Evolutionary conservation across 2,329 filamentous ascomycete species (phyloP), one percentile per base, ranked within the genome.

Genomic region (Podosphaera xanthii): DNA sequence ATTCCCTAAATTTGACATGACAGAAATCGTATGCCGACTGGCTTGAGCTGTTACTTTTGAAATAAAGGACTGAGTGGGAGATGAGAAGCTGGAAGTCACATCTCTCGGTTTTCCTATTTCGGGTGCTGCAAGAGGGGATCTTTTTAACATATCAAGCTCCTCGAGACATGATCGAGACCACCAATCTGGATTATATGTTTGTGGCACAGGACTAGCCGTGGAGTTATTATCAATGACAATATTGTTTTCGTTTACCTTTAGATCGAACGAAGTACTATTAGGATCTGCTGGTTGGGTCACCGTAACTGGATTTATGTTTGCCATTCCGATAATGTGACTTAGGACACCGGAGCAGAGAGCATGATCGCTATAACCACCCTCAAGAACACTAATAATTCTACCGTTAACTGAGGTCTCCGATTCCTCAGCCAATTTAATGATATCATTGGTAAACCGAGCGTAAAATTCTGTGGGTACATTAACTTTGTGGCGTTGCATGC

Each of bases 381-480:
- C 92, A 31, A 98, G 77, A 2, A 97, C 89, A 69, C 91, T 97
- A 67, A 98, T 84, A 31, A 97, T 77, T 52, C 92, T 79, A 2
- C 91, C 91, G 34, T 94, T 84, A 1, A 87, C 86, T 35, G 79
- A 78, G 1, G 87, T 79, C 1, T 78, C 86, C 65, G 87, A 82
- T 69, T 96, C 89, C 48, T 86, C 78, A 0, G 94, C 86, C 61
- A 98, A 74, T 55, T 78, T 81, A 12, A 94, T 83, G 2, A 96
- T 80, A 67, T 98, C 92, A 52, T 83, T 79, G 0, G 91, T 91
- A 63, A 98, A 85, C 1, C 86, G 82, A 56, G 92, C 92, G 68
- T 97, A 98, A 69, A 98, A 98, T 58, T 91, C 87, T 0, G 91
- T 98, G 0, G 92, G 91, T 1, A 98, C 92, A 67, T 95, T 95